phyloP scores from a whole-genome alignment of 139 green algal genomes.

The Chlorella sp. region DNA sequence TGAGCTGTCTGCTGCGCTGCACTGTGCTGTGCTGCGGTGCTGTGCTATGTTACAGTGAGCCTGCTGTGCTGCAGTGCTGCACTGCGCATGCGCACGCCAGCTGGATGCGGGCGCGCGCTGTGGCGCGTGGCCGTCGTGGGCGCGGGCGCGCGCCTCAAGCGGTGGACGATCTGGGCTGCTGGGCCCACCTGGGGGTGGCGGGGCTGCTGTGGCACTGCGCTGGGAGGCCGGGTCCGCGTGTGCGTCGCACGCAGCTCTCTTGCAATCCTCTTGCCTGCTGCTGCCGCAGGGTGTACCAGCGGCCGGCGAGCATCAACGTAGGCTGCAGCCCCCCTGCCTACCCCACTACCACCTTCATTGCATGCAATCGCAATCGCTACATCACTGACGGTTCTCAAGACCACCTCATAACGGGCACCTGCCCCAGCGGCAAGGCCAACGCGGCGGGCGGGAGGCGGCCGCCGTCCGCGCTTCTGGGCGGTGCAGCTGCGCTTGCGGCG shows the following conservation, averaged over 20 bases:
- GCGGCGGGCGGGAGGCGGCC: not conserved
- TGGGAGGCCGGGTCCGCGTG: no score
- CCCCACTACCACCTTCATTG: conserved; percentile 39
- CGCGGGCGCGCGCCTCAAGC: not conserved
- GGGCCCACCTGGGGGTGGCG: no score
- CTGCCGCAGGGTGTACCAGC: conserved; percentile 46
- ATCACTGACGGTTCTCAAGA: not conserved
- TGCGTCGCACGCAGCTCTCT: no score
- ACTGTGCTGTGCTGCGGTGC: not conserved
- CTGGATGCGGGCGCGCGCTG: not conserved
- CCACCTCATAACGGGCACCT: not conserved
- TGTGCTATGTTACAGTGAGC: not conserved
- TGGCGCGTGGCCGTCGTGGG: not conserved
- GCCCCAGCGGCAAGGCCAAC: not conserved
- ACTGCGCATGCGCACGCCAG: not conserved
- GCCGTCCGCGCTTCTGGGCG: not conserved
- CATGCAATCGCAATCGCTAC: conserved; percentile 23
- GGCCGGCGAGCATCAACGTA: conserved; percentile 23
- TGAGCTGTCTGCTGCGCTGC: not conserved
- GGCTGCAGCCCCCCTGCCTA: conserved; percentile 41
- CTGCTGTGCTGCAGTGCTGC: not conserved
- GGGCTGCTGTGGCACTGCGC: no score
- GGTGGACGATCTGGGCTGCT: not conserved
- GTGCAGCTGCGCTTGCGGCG: not conserved
- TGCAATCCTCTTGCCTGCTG: no score